phyloP scores from a whole-genome alignment of 805 yeast species.

The Candida boidinii region DNA sequence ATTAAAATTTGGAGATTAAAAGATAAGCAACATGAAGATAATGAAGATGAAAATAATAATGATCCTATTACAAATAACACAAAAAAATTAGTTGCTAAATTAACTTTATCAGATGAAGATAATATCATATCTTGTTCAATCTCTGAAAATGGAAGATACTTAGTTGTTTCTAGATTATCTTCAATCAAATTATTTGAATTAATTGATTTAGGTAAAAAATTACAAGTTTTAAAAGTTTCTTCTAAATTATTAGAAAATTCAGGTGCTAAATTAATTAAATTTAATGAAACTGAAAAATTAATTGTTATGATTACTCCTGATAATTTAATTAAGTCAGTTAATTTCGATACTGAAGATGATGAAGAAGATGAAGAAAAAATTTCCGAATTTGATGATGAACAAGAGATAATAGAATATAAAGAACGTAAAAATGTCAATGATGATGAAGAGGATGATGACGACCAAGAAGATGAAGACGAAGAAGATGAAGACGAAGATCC shows the following conservation, averaged over 20 bases:
- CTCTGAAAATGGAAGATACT: conserved; percentile 52
- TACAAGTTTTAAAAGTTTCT: conserved; percentile 45
- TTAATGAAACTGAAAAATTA: conserved; percentile 34
- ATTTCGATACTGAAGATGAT: conserved; percentile 29
- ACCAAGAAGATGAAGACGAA: neutral
- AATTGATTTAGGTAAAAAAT: conserved; percentile 27
- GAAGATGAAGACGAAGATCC: conserved; percentile 4
- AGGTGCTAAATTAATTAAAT: conserved; percentile 50
- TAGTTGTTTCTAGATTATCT: conserved; percentile 66
- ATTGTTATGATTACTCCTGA: conserved; percentile 46
- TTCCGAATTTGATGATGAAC: conserved; percentile 33
- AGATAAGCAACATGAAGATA: neutral
- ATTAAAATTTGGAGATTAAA: conserved; percentile 72
- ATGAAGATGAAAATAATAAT: conserved; percentile 16
- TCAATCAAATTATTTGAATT: conserved; percentile 64
- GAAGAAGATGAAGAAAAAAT: conserved; percentile 27
- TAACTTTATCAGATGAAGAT: conserved; percentile 67
- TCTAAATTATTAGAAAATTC: conserved; percentile 28
- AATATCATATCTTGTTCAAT: conserved; percentile 63
- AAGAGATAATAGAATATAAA: conserved; percentile 21
- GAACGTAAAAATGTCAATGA: too few relatives aligned
- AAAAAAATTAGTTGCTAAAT: conserved; percentile 55
- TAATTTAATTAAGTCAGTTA: conserved; percentile 38
- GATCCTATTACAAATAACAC: conserved; percentile 19
- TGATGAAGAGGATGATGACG: conserved; percentile 1